Conservation (phyloP, 2,329 filamentous ascomycete genomes). For the Colletotrichum theobromicola region DNA sequence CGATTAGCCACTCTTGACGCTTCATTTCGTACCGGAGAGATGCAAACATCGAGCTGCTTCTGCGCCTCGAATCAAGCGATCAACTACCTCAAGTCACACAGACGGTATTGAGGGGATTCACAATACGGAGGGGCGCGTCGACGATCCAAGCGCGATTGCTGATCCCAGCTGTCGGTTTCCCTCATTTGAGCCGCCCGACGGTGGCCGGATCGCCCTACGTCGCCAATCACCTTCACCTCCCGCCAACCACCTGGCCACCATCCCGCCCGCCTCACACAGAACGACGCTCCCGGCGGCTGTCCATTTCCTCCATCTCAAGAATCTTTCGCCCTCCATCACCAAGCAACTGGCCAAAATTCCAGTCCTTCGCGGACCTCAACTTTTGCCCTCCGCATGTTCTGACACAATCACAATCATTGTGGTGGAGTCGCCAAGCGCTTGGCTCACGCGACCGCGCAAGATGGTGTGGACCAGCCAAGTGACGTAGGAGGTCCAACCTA, state of each 20-base stretch:
- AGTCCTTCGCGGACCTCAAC: neutral
- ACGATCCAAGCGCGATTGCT: slow-evolving; percentile 17
- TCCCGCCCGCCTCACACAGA: neutral
- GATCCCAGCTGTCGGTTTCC: slow-evolving; percentile 8
- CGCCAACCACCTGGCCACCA: neutral
- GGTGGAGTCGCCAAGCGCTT: slow-evolving; percentile 19
- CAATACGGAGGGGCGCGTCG: neutral
- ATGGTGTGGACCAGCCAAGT: slow-evolving; percentile 19
- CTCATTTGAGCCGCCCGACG: slow-evolving; percentile 3
- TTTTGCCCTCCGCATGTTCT: neutral
- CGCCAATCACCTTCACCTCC: neutral
- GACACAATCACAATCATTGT: slow-evolving; percentile 10
- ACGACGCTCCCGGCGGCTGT: slow-evolving; percentile 5
- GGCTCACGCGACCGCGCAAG: slow-evolving; percentile 17
- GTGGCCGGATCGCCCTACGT: neutral
- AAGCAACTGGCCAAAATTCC: neutral
- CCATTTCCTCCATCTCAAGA: neutral
- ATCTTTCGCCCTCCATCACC: neutral
- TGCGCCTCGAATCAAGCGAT: neutral
- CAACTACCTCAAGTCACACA: neutral
- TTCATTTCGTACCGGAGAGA: neutral
- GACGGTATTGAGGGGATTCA: neutral
- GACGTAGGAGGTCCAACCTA: slow-evolving; percentile 15
- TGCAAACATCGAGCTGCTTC: neutral
- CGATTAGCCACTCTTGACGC: slow-evolving; percentile 1